Evolutionary conservation across 768 basidiomycete species (phyloP).

Genomic region (Lepiota venenata): DNA sequence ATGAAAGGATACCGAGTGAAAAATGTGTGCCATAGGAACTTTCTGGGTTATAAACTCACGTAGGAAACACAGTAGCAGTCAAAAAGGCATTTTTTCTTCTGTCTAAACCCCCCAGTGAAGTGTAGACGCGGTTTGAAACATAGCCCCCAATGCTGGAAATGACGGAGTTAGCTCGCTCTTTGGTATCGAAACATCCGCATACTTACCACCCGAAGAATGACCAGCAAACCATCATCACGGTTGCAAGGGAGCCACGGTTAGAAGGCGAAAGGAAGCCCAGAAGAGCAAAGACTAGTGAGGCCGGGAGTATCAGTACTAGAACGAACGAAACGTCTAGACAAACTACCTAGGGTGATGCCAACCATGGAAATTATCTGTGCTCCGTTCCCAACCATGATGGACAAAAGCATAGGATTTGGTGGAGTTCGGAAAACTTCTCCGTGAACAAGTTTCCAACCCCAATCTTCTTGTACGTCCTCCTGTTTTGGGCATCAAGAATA

Average conservation of each 20-base stretch:
- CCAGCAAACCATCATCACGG: conserved; percentile 94
- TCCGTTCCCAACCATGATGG: conserved; percentile 90
- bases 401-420: conserved; percentile 67
- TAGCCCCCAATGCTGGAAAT: conserved; percentile 78
- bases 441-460: conserved; percentile 97
- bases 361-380: conserved; percentile 86
- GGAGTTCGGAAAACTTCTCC: conserved; percentile 95
- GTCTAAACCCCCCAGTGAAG: conserved; percentile 74
- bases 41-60: conserved; percentile 42
- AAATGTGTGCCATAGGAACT: not conserved
- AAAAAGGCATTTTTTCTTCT: conserved; percentile 81
- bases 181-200: not conserved
- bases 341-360: conserved; percentile 75
- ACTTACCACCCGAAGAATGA: conserved; percentile 84
- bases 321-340: not conserved
- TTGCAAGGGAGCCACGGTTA: conserved; percentile 91
- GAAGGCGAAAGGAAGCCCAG: conserved; percentile 94
- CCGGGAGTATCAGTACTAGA: not conserved
- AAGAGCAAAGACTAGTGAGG: conserved; percentile 73
- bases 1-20: not conserved
- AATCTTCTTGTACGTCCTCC: conserved; percentile 97
- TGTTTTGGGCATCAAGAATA: conserved; percentile 22
- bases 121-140: conserved; percentile 78
- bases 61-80: conserved; percentile 86
- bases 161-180: not conserved